Evolutionary conservation across 106 monocot species (phyloP).

Genomic region (Dactylorhiza incarnata): DNA sequence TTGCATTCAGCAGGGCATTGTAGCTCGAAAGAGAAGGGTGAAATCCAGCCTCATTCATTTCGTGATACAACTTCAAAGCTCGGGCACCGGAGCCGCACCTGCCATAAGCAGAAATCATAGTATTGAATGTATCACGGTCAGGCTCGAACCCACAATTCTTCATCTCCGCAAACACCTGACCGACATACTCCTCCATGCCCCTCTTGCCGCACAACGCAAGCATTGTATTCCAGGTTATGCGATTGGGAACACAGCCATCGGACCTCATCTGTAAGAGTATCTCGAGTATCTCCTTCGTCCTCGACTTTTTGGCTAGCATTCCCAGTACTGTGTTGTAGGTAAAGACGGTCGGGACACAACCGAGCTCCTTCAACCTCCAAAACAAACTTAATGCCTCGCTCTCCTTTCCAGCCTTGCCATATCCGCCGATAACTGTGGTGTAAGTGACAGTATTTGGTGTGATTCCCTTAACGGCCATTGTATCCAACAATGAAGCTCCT

Average conservation of each 20-base stretch:
- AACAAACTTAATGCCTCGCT: slow-evolving; percentile 64
- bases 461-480: slow-evolving; percentile 60
- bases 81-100: slow-evolving; percentile 49
- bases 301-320: slow-evolving; percentile 74
- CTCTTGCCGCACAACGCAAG: slow-evolving; percentile 76
- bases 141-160: slow-evolving; percentile 67
- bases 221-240: slow-evolving; percentile 87
- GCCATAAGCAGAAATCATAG: slow-evolving; percentile 79
- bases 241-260: slow-evolving; percentile 71
- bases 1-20: slow-evolving; percentile 80
- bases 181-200: slow-evolving; percentile 60
- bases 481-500: slow-evolving; percentile 46
- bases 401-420: slow-evolving; percentile 56
- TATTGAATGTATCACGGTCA: slow-evolving; percentile 75
- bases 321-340: slow-evolving; percentile 85
- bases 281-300: slow-evolving; percentile 53
- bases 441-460: slow-evolving; percentile 82
- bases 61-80: slow-evolving; percentile 65
- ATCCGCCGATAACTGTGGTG: slow-evolving; percentile 75
- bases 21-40: slow-evolving; percentile 63
- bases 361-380: slow-evolving; percentile 40
- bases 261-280: slow-evolving; percentile 69
- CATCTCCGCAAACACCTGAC: slow-evolving; percentile 68
- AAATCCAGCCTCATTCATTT: slow-evolving; percentile 62
- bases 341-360: slow-evolving; percentile 68